Base-by-base conservation (phyloP, 176 grass and related monocot genomes). In the Luzula sylvatica region DNA sequence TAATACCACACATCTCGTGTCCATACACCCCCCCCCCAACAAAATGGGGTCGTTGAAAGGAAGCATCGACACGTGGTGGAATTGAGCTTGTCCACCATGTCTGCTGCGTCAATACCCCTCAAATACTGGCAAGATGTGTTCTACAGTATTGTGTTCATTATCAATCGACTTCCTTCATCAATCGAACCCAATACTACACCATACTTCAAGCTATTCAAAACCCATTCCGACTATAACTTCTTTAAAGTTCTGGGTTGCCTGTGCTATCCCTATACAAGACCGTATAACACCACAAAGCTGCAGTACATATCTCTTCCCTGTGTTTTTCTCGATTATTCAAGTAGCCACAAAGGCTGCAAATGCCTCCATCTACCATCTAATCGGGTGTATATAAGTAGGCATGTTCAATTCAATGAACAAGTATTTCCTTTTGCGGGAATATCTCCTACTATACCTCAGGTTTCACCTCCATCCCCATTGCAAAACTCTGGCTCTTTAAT, bases 271-370 rank as follows among this genome's bases (percentile, higher is more conserved):
- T 14, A 47, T 16, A 12, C 28, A 8, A 14, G 39, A 1, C 1
- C 61, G 3, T 46, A 42, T 18, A 44, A 19, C 7, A 3, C n/a
- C 1, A 2, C 47, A 1, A 65, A 65, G 19, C 14, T 66, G 5
- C 13, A 26, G 11, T 27, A 20, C n/a, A 18, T 20, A 4, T 66
- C 43, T 20, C 5, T 50, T 3, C 23, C 45, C 15, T 66, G 61
- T 52, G 44, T 66, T n/a, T 66, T 51, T 50, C 17, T 66, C 15
- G 61, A 42, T 11, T 66, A 66, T 12, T 15, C 18, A 49, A 43
- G 12, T 48, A 5, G 25, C 9, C 29, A 46, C 17, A 18, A 5
- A 2, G 43, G 61, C 2, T 66, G 50, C 13, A 4, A 43, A 0
- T 66, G 44, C 28, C 43, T 51, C 4, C 12, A 66, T 11, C 7